Conservation (phyloP, 345 rosid genomes). For the Citrus sp. region DNA sequence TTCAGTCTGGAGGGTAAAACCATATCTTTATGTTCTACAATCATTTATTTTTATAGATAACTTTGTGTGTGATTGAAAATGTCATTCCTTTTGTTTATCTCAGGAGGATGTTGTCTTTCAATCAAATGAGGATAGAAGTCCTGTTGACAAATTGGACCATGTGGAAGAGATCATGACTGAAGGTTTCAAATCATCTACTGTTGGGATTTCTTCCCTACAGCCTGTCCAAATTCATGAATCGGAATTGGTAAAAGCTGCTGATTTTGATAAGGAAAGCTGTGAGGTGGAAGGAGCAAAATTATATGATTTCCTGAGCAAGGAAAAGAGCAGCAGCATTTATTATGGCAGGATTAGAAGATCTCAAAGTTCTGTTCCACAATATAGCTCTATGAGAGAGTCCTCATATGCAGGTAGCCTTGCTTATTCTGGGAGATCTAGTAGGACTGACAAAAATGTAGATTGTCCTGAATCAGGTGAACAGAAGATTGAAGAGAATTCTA, state of each 20-base stretch:
- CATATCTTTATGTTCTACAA: not conserved
- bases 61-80: not conserved
- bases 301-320: slow-evolving; percentile 27
- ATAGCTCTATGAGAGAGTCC: slow-evolving; percentile 23
- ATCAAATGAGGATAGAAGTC: slow-evolving; percentile 6
- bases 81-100: slow-evolving; percentile 3
- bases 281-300: slow-evolving; percentile 24
- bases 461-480: not conserved
- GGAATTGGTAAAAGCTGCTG: slow-evolving; percentile 27
- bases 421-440: slow-evolving; percentile 3
- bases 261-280: slow-evolving; percentile 24
- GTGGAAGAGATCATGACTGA: not conserved
- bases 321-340: slow-evolving; percentile 22
- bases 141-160: not conserved
- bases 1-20: not conserved
- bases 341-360: slow-evolving; percentile 32
- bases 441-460: not conserved
- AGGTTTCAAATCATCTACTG: not conserved
- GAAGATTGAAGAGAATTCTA: not conserved
- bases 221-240: slow-evolving; percentile 28
- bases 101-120: slow-evolving; percentile 8
- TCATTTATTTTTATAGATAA: too few species aligned
- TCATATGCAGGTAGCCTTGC: slow-evolving; percentile 22
- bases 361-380: slow-evolving; percentile 25
- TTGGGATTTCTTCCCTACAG: not conserved